These are phyloP conservation scores for Tolypocladium album DNA, from an alignment of 2,329 filamentous ascomycete species.

Conservation along the genomic window DNA sequence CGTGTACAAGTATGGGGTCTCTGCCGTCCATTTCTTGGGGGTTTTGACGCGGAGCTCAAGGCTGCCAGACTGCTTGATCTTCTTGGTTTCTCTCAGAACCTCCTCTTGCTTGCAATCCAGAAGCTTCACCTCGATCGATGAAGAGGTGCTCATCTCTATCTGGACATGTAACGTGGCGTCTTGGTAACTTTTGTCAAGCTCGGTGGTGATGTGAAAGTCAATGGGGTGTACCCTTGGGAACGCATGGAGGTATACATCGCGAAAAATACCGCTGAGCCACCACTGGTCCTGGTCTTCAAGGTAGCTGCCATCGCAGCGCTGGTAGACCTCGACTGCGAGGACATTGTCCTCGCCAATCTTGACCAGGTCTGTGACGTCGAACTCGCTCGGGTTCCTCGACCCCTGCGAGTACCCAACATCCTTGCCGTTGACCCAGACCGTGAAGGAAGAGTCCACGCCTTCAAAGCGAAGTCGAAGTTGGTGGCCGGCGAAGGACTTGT, in stretches of 20 bases:
- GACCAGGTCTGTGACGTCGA: slow-evolving; percentile 52
- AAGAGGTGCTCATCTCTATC: slow-evolving; percentile 28
- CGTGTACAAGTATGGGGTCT: slow-evolving; percentile 53
- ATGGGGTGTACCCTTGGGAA: slow-evolving; percentile 46
- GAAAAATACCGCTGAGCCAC: slow-evolving; percentile 58
- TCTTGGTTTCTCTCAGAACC: slow-evolving; percentile 13
- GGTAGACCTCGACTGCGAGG: slow-evolving; percentile 58
- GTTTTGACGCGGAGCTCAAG: slow-evolving; percentile 30
- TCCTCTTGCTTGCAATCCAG: slow-evolving; percentile 20
- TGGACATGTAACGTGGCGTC: slow-evolving; percentile 40
- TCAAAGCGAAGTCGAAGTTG: slow-evolving; percentile 63
- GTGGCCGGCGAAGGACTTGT: slow-evolving; percentile 30
- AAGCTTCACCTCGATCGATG: slow-evolving; percentile 21
- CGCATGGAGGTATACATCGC: slow-evolving; percentile 55
- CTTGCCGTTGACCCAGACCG: slow-evolving; percentile 58
- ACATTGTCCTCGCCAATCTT: slow-evolving; percentile 34
- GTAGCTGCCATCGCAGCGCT: slow-evolving; percentile 61
- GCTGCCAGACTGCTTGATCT: slow-evolving; percentile 23
- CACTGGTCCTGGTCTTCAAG: slow-evolving; percentile 64
- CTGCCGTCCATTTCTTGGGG: slow-evolving; percentile 58
- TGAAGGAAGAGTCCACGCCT: slow-evolving; percentile 63
- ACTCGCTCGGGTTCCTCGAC: slow-evolving; percentile 61
- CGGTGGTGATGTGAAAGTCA: slow-evolving; percentile 44
- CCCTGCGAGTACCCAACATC: slow-evolving; percentile 64
- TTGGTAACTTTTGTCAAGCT: slow-evolving; percentile 41